phyloP scores from a whole-genome alignment of 192 early-diverging fungal species.

The Kickxella alabastrina region DNA sequence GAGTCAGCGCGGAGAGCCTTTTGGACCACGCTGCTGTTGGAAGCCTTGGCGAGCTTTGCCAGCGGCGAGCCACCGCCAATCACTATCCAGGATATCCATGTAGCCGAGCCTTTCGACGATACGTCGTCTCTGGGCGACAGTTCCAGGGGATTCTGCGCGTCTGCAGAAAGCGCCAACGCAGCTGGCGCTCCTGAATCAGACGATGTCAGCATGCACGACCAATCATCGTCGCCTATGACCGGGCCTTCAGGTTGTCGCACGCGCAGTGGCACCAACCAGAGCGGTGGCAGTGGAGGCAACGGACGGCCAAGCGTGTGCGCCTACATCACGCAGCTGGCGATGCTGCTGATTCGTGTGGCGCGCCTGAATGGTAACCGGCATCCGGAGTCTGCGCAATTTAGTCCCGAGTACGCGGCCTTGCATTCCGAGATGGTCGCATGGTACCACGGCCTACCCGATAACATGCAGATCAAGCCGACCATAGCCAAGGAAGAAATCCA shows the following conservation, averaged over 20 bases:
- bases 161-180: neutral
- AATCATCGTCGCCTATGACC: neutral
- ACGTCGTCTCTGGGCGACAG: slow-evolving; percentile 18
- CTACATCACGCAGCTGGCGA: slow-evolving; percentile 39
- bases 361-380: slow-evolving; percentile 50
- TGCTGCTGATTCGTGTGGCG: slow-evolving; percentile 46
- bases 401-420: slow-evolving; percentile 40
- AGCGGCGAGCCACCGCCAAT: slow-evolving; percentile 51
- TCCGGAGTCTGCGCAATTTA: slow-evolving; percentile 50
- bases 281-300: neutral
- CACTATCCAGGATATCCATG: slow-evolving; percentile 48
- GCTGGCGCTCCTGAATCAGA: neutral
- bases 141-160: neutral
- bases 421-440: slow-evolving; percentile 49
- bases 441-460: slow-evolving; percentile 42
- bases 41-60: slow-evolving; percentile 51
- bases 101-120: slow-evolving; percentile 47
- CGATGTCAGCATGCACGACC: neutral
- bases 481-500: slow-evolving; percentile 25
- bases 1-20: slow-evolving; percentile 49
- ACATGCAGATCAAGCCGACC: slow-evolving; percentile 31
- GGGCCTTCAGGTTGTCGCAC: neutral
- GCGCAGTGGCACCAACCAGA: neutral
- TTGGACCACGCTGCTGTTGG: slow-evolving; percentile 49
- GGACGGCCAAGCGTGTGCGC: slow-evolving; percentile 21